Conservation (phyloP, 2,329 filamentous ascomycete genomes). For the Penicillium sp. region DNA sequence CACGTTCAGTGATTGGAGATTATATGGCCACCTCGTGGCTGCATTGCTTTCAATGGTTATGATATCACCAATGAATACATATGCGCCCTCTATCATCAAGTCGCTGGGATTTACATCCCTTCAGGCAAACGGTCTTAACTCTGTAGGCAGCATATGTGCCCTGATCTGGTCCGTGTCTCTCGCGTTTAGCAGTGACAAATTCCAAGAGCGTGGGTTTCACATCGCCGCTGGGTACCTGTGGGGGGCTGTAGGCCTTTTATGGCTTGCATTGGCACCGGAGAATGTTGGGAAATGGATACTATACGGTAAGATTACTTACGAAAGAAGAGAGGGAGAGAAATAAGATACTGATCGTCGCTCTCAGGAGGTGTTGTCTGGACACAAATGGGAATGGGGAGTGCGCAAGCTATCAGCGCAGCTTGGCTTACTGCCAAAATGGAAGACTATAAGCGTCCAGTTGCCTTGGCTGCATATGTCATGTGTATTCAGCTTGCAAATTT, state of each 20-base stretch:
- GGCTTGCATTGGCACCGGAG: conserved; percentile 26
- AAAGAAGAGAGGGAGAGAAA: neutral
- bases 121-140: conserved; percentile 5
- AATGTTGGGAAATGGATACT: conserved; percentile 22
- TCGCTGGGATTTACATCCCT: conserved; percentile 1
- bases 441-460: conserved; percentile 29
- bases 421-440: conserved; percentile 31
- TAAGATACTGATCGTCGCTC: neutral
- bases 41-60: conserved; percentile 6
- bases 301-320: conserved; percentile 16
- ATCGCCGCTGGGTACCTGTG: conserved; percentile 26
- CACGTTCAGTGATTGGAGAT: conserved; percentile 5
- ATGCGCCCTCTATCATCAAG: conserved; percentile 6
- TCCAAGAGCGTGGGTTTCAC: conserved; percentile 22
- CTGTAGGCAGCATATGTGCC: conserved; percentile 6
- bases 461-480: conserved; percentile 32
- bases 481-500: conserved; percentile 30
- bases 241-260: conserved; percentile 25
- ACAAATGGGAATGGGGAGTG: conserved; percentile 21
- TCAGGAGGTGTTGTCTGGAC: conserved; percentile 30
- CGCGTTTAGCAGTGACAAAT: conserved; percentile 6
- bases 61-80: conserved; percentile 8
- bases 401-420: conserved; percentile 29
- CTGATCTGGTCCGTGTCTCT: conserved; percentile 8
- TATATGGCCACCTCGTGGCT: conserved; percentile 7